Conservation (phyloP, 1,284 basidiomycete species). For the Inonotus hispidus region DNA sequence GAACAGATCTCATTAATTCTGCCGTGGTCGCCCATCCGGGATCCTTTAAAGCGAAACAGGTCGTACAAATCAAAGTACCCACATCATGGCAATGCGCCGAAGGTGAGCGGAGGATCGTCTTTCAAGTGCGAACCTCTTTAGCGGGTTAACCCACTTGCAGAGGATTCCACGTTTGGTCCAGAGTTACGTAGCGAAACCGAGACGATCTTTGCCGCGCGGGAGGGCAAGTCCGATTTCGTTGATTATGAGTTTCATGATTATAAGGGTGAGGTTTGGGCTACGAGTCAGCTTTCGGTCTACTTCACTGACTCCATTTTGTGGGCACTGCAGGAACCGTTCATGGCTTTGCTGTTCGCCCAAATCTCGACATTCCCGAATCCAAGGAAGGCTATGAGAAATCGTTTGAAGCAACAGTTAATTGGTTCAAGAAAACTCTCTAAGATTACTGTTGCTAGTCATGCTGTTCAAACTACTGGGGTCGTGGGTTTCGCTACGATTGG, state of each 20-base stretch:
- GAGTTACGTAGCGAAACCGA: constrained; percentile 37
- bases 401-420: constrained; percentile 40
- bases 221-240: constrained; percentile 38
- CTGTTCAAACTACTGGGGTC: no score
- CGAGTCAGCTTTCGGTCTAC: not conserved
- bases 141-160: constrained; percentile 36
- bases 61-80: constrained; percentile 40
- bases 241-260: constrained; percentile 53
- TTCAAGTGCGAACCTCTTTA: constrained; percentile 46
- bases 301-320: not conserved
- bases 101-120: not conserved
- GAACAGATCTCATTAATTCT: constrained; percentile 38
- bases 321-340: constrained; percentile 43
- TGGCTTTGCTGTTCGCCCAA: constrained; percentile 51
- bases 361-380: constrained; percentile 39
- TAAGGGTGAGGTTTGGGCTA: constrained; percentile 35
- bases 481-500: not conserved
- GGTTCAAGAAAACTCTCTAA: constrained; percentile 41
- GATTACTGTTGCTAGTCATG: not conserved
- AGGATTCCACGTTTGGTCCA: constrained; percentile 44
- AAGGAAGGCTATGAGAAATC: constrained; percentile 47
- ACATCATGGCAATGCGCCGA: constrained; percentile 12
- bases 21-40: constrained; percentile 57
- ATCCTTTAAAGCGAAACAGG: constrained; percentile 32
- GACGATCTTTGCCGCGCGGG: constrained; percentile 38